These are phyloP conservation scores for Tylopilus felleus DNA, from an alignment of 768 basidiomycete species.

Conservation along the genomic window DNA sequence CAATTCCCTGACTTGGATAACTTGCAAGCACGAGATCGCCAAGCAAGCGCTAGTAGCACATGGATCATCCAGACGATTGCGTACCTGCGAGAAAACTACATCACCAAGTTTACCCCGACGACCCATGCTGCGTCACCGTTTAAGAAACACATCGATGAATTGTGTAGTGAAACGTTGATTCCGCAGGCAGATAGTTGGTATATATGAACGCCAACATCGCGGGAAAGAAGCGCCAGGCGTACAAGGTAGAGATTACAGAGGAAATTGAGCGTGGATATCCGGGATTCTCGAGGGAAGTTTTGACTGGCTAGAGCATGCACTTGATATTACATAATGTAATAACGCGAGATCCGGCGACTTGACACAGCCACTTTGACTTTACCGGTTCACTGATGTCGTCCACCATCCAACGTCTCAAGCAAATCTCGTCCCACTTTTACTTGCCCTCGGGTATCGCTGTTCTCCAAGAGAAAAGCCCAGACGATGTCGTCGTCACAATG, in stretches of 20 bases:
- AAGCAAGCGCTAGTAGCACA: no score
- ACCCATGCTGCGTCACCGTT: background rate
- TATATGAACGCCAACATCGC: background rate
- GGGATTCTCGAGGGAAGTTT: no score
- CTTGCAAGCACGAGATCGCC: no score
- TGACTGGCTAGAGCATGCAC: no score
- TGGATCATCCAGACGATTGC: background rate
- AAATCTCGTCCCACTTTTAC: slow-evolving; percentile 59
- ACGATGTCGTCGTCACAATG: slow-evolving; percentile 83
- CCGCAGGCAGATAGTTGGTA: background rate
- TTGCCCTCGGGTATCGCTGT: slow-evolving; percentile 45
- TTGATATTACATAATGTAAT: no score
- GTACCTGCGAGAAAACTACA: background rate
- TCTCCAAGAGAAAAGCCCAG: slow-evolving; percentile 56
- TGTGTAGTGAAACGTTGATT: background rate
- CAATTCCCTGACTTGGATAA: no score
- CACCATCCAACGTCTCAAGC: slow-evolving; percentile 61
- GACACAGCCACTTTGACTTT: background rate
- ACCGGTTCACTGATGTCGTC: no score
- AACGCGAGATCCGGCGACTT: background rate
- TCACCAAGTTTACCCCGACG: background rate
- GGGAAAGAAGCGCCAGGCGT: background rate
- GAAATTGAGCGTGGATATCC: background rate
- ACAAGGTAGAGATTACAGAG: background rate
- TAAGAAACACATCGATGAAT: background rate